phyloP scores from a whole-genome alignment of 2,329 filamentous ascomycete genomes.

The Cladosporium sp. region DNA sequence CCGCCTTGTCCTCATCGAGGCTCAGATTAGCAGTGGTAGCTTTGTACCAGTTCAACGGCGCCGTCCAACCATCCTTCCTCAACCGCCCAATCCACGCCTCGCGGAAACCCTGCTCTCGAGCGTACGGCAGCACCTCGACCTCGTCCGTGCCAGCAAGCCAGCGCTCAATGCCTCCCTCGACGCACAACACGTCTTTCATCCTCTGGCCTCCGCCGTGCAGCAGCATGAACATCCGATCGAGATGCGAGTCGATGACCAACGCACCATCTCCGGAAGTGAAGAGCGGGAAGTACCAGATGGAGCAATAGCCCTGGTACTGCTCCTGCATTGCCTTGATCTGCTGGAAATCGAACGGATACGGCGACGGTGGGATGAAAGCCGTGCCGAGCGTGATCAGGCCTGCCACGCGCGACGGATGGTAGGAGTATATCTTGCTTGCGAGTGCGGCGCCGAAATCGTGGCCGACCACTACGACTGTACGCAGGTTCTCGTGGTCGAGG shows the following conservation, averaged over 20 bases:
- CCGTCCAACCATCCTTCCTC: conserved; percentile 36
- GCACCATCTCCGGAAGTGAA: conserved; percentile 43
- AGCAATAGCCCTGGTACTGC: conserved; percentile 39
- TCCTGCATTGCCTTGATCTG: conserved; percentile 35
- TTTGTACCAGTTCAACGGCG: conserved; percentile 39
- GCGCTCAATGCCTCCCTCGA: conserved; percentile 36
- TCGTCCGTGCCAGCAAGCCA: conserved; percentile 23
- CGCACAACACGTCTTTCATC: conserved; percentile 40
- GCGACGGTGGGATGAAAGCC: conserved; percentile 41
- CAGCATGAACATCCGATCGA: conserved; percentile 22
- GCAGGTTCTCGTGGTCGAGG: conserved; percentile 39
- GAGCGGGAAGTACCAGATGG: conserved; percentile 48
- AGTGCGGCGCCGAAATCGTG: conserved; percentile 52
- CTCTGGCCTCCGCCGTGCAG: conserved; percentile 24
- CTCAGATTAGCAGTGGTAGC: conserved; percentile 29
- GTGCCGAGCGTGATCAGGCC: conserved; percentile 47
- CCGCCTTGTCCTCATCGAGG: conserved; percentile 30
- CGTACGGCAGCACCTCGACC: conserved; percentile 36
- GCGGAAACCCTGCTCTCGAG: conserved; percentile 30
- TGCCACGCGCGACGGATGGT: conserved; percentile 41
- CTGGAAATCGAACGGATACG: conserved; percentile 41
- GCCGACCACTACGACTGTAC: conserved; percentile 44
- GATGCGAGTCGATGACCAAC: conserved; percentile 33
- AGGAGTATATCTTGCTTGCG: conserved; percentile 45
- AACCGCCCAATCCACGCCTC: conserved; percentile 37